Base-by-base conservation (phyloP, 1,139 yeast genomes). In the Sugiyamaella xylanicola region DNA sequence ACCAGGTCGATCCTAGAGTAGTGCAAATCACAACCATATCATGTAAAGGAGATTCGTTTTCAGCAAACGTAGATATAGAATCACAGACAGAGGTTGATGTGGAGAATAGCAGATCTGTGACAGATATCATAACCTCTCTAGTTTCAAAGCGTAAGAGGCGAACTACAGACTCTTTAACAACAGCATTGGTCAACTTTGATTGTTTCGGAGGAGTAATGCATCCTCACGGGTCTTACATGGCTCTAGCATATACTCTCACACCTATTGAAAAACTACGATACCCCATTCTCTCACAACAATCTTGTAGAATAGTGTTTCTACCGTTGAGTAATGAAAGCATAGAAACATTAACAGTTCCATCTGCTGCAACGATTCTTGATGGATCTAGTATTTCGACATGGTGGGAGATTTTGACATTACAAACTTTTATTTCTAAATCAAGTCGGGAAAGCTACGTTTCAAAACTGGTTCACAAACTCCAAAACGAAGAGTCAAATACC, bases 201-300 rank as follows among this genome's bases (percentile, higher is more conserved):
- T 52, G 62, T 25, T 62, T 48, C 45, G 64, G 63, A 4, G 56
- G 57, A 5, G 50, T 52, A 8, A 46, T 56, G 9, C 65, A 63
- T 53, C 64, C 63, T 2, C 62, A 61, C 32, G 63, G 61, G 7
- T 55, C 57, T 11, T 61, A 61, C 25, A 36, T 55, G 42, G 64
- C 61, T 1, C 27, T 64, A 9, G 59, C 58, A 11, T 63, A 63
- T 46, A 55, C 59, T 2, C 39, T 61, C n/a, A 51, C 46, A 16
- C 65, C 62, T 17, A 59, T 55, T 13, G 55, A 59, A 9, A 57
- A 51, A 44, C 55, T 63, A 29, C 49, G 64, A 27, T 64, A 56
- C 52, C 65, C 65, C 11, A 62, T 64, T 9, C 45, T 51, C 19
- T 63, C 66, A 3, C 65, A 62, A 46, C 61, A 57, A 35, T 54